Percentiles rank a stretch among this genome's conserved stretches.
Conservation (phyloP, 768 basidiomycete genomes). For the Russula emetica region DNA sequence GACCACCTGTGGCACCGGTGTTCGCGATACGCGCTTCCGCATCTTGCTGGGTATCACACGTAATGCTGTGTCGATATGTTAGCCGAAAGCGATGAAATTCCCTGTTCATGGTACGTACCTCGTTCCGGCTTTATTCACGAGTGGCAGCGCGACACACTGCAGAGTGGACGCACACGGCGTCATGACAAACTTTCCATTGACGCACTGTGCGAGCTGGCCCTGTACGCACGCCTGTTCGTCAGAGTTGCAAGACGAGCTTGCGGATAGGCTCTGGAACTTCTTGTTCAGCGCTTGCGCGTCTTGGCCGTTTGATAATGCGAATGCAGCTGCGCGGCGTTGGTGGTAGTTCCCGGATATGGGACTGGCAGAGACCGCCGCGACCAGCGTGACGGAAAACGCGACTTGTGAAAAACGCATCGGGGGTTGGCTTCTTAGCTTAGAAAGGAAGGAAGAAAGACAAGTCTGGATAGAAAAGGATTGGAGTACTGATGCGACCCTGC, state of each 20-base stretch:
- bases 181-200: slow-evolving; percentile 24
- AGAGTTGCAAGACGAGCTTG: slow-evolving; percentile 35
- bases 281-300: slow-evolving; percentile 31
- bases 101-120: slow-evolving; percentile 28
- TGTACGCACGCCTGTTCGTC: slow-evolving; percentile 32
- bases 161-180: slow-evolving; percentile 19
- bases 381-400: slow-evolving; percentile 5
- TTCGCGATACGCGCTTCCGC: slow-evolving; percentile 29
- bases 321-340: slow-evolving; percentile 24
- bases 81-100: background rate
- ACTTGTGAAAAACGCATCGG: slow-evolving; percentile 21
- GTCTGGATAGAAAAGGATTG: no score
- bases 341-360: slow-evolving; percentile 8
- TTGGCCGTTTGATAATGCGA: slow-evolving; percentile 28
- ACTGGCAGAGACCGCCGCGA: slow-evolving; percentile 17
- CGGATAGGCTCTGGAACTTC: slow-evolving; percentile 26
- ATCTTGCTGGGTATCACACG: slow-evolving; percentile 31
- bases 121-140: slow-evolving; percentile 35
- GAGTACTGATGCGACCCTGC: slow-evolving; percentile 16
- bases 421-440: background rate
- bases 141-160: slow-evolving; percentile 32
- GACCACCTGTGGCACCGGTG: slow-evolving; percentile 32
- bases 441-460: background rate
- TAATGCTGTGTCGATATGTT: slow-evolving; percentile 26
- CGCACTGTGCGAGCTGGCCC: slow-evolving; percentile 29